A percentile compares a stretch with the other conserved stretches of the same genome.
Evolutionary conservation across 176 grass and related monocot species (phyloP).

Genomic region (Guadua angustifolia): DNA sequence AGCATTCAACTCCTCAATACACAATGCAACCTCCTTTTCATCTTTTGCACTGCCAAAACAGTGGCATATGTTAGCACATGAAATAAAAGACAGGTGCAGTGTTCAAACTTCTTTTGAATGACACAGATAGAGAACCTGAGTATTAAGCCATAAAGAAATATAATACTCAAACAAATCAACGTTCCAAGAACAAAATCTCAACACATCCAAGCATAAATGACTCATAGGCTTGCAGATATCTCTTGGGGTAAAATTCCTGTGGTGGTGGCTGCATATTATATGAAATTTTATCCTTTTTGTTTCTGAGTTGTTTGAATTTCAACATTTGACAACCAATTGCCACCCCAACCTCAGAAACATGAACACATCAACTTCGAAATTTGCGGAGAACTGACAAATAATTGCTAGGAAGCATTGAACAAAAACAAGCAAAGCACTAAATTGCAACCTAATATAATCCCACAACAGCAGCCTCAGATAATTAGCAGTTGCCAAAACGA

Average conservation of each 20-base stretch:
- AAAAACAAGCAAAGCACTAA: background rate
- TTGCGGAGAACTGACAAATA: background rate
- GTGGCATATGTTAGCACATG: conserved; percentile 30
- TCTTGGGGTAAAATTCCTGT: background rate
- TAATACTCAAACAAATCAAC: background rate
- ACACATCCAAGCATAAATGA: background rate
- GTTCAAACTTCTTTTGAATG: background rate
- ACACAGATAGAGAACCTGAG: background rate
- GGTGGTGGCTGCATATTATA: background rate
- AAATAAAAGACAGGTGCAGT: background rate
- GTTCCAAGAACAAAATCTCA: background rate
- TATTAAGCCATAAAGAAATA: background rate
- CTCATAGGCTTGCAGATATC: background rate
- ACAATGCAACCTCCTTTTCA: conserved; percentile 79
- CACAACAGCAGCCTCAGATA: background rate
- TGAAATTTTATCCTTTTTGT: background rate
- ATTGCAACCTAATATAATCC: background rate
- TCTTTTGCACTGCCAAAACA: conserved; percentile 80
- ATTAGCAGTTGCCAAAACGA: conserved; percentile 1
- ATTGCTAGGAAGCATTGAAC: background rate
- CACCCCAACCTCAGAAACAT: background rate
- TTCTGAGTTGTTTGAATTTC: conserved; percentile 13
- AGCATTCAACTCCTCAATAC: conserved; percentile 93
- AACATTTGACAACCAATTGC: background rate
- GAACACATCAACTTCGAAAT: background rate